Evolutionary conservation across 2,329 filamentous ascomycete genomes (phyloP), one percentile per base, ranked within the genome.

Genomic region (Penicillium sp.): DNA sequence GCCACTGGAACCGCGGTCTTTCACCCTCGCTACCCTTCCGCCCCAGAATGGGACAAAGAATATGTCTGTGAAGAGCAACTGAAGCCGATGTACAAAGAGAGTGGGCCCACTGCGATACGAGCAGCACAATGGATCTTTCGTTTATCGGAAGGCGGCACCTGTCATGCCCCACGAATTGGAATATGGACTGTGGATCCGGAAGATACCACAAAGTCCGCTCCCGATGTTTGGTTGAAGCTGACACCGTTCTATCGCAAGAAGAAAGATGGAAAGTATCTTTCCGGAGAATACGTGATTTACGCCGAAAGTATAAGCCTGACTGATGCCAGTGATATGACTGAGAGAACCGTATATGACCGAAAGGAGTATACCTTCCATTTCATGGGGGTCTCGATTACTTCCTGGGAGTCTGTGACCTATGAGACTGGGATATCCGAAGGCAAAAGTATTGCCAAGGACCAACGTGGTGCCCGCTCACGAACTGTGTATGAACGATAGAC

Each of bases 1-100:
- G 0, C 18, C 2, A 41, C 74, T 15, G 88, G 88, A 13, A 85
- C 76, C 0, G 85, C 85, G 1, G 75, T 74, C 6, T 91, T 93
- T 53, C 73, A 84, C 9, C 80, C 88, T 0, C 79, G 87, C 1
- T 69, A 75, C 1, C 81, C 82, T 5, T 89, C 86, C 0, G 60
- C 61, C 21, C 24, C 57, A 0, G 45, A 16, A 0, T 76, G 70
- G 54, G 65, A 73, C 9, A 68, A 65, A 5, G 68, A 70, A n/a
- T 73, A 68, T 49, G 65, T 72, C 4, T 70, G 61, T 44, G 54
- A 64, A 6, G 41, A 42, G 24, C n/a, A 28, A 26, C 9, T 42
- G 41, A 6, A 24, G 38, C 13, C 45, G 2, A 23, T 8, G 2
- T 16, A 12, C 5, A 16, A 10, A 8, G 18, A 18, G 2, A 8